Evolutionary conservation across 768 basidiomycete genomes (phyloP).

Genomic region (Tephrocybe sp.): DNA sequence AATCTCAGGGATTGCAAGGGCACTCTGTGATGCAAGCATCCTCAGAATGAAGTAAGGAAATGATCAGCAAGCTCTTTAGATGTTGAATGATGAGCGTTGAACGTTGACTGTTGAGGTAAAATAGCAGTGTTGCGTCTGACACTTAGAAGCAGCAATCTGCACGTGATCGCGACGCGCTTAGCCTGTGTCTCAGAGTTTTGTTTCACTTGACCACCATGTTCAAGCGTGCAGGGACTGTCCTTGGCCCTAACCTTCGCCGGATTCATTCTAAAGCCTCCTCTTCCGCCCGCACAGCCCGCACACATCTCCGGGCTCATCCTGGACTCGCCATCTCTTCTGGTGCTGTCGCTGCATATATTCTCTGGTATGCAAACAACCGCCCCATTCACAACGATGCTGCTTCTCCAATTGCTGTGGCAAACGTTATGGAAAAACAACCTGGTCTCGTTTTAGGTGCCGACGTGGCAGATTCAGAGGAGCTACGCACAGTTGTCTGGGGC

Average conservation of each 20-base stretch:
- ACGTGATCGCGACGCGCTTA: conserved; percentile 1
- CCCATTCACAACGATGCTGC: conserved; percentile 29
- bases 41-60: no score
- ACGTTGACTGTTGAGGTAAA: no score
- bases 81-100: no score
- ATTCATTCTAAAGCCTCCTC: conserved; percentile 22
- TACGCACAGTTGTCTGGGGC: conserved; percentile 67
- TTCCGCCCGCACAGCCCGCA: conserved; percentile 17
- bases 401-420: conserved; percentile 4
- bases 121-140: no score
- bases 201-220: conserved; percentile 23
- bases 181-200: background rate
- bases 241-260: conserved; percentile 21
- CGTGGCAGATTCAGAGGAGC: conserved; percentile 23
- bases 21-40: no score
- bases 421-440: conserved; percentile 12
- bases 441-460: conserved; percentile 11
- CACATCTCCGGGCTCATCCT: conserved; percentile 12
- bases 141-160: no score
- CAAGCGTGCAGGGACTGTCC: conserved; percentile 21
- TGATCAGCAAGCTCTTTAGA: no score
- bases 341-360: conserved; percentile 29
- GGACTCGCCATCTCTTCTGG: conserved; percentile 25
- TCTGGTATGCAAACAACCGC: conserved; percentile 37
- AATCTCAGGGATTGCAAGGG: no score